These are phyloP conservation scores for Phoenix dactylifera DNA, from an alignment of 176 grass and related monocot genomes.

Conservation along the genomic window DNA sequence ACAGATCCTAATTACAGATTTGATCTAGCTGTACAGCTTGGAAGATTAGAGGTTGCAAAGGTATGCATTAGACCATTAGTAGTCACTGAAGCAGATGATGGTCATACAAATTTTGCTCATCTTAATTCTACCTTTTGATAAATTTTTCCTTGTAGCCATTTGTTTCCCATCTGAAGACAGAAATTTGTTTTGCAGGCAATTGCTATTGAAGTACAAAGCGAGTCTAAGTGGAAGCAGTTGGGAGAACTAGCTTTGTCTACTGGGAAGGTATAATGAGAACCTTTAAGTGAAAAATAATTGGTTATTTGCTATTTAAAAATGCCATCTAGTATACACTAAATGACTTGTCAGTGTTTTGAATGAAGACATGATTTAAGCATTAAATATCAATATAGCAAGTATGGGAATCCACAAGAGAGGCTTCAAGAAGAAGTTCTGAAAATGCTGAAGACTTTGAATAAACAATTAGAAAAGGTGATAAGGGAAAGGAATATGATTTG, in stretches of 20 bases:
- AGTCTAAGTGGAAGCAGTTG: slow-evolving; percentile 98
- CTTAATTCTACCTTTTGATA: not conserved
- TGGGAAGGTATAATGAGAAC: slow-evolving; percentile 57
- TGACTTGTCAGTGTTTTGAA: not conserved
- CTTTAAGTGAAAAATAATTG: not conserved
- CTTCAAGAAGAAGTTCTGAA: too few species aligned
- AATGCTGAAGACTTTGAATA: too few species aligned
- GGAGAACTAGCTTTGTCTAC: slow-evolving; percentile 86
- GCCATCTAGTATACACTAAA: too few species aligned
- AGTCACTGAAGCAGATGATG: too few species aligned
- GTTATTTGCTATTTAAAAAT: too few species aligned
- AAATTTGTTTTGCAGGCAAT: slow-evolving; percentile 53
- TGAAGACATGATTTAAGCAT: too few species aligned
- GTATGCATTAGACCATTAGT: slow-evolving; percentile 14
- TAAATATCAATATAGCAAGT: too few species aligned
- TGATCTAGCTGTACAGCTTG: slow-evolving; percentile 94
- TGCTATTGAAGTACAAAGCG: slow-evolving; percentile 76
- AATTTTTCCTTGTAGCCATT: not conserved
- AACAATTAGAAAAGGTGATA: too few species aligned
- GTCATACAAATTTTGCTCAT: not conserved
- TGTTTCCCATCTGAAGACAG: not conserved
- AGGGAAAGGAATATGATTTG: too few species aligned
- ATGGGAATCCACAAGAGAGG: too few species aligned
- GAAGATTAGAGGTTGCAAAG: slow-evolving; percentile 84
- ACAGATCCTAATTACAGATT: slow-evolving; percentile 96